Evolutionary conservation across 108 stramenopile genomes (phyloP).

Genomic region (Pseudonitzschia multistriata): DNA sequence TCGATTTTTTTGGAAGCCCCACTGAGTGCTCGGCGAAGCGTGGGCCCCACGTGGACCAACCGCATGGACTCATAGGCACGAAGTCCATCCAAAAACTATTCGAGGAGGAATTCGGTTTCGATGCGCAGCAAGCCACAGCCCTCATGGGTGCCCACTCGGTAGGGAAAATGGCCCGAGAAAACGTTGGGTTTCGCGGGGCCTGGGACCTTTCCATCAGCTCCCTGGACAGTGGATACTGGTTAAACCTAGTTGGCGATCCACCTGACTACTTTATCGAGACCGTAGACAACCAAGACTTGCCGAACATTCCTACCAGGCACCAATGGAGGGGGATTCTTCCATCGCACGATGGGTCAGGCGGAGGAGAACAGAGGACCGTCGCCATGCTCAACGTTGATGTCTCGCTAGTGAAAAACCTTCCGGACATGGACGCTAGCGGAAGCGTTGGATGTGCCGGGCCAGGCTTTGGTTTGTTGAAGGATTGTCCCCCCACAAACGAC

Average conservation of each 20-base stretch:
- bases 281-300: slow-evolving; percentile 19
- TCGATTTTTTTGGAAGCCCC: not conserved
- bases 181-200: slow-evolving; percentile 43
- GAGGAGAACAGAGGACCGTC: not conserved
- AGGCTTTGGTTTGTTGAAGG: slow-evolving; percentile 10
- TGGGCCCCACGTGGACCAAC: slow-evolving; percentile 9
- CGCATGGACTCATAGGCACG: slow-evolving; percentile 18
- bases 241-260: not conserved
- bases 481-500: slow-evolving; percentile 5
- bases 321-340: slow-evolving; percentile 32
- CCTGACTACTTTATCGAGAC: not conserved
- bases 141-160: slow-evolving; percentile 63
- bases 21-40: not conserved
- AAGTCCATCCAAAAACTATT: slow-evolving; percentile 28
- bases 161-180: slow-evolving; percentile 33
- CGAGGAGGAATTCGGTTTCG: slow-evolving; percentile 39
- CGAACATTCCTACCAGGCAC: slow-evolving; percentile 32
- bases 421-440: not conserved
- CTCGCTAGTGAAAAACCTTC: slow-evolving; percentile 35
- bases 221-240: slow-evolving; percentile 1
- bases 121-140: slow-evolving; percentile 39
- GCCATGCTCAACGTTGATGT: slow-evolving; percentile 41
- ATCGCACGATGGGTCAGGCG: not conserved
- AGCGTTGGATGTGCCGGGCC: slow-evolving; percentile 13
- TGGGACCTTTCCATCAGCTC: slow-evolving; percentile 28